Percentiles rank a stretch among this genome's conserved stretches.
These are phyloP conservation scores for Pleurotus cornucopiae DNA, from an alignment of 768 basidiomycete genomes.

Conservation along the genomic window DNA sequence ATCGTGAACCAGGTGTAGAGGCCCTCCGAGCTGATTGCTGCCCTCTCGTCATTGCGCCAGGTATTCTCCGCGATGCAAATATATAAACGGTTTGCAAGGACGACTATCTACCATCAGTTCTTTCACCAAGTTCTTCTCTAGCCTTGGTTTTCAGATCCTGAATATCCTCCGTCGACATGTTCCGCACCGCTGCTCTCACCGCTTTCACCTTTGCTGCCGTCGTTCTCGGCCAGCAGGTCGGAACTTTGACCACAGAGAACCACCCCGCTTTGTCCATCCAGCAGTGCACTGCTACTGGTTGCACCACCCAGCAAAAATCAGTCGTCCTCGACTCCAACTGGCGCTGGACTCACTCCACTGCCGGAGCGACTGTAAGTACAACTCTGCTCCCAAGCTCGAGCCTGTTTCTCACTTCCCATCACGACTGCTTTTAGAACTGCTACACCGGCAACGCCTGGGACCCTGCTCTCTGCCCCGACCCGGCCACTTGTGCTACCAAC, in stretches of 20 bases:
- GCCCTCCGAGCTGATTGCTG: too few relatives aligned
- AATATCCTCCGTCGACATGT: conserved; percentile 13
- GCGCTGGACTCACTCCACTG: conserved; percentile 28
- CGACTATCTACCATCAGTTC: too few relatives aligned
- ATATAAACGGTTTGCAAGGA: too few relatives aligned
- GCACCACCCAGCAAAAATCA: conserved; percentile 15
- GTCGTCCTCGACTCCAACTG: conserved; percentile 36
- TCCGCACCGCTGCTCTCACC: conserved; percentile 14
- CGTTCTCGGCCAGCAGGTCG: conserved; percentile 32
- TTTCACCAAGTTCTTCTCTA: too few relatives aligned
- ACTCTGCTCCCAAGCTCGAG: background rate
- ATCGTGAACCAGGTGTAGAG: too few relatives aligned
- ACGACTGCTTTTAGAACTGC: conserved; percentile 13
- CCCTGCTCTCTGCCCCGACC: conserved; percentile 30
- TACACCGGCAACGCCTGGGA: conserved; percentile 40
- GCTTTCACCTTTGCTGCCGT: conserved; percentile 18
- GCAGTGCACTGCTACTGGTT: conserved; percentile 27
- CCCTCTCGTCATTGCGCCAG: too few relatives aligned
- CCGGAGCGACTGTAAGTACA: conserved; percentile 16
- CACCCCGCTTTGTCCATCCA: conserved; percentile 29
- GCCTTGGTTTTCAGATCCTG: too few relatives aligned
- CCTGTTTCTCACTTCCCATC: background rate
- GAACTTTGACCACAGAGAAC: conserved; percentile 30
- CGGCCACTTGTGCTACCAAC: conserved; percentile 10
- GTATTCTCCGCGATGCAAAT: too few relatives aligned